Percentiles rank a stretch among this genome's conserved stretches.
Evolutionary conservation across 2,329 filamentous ascomycete genomes (phyloP).

Genomic region (Plectosphaerella plurivora): DNA sequence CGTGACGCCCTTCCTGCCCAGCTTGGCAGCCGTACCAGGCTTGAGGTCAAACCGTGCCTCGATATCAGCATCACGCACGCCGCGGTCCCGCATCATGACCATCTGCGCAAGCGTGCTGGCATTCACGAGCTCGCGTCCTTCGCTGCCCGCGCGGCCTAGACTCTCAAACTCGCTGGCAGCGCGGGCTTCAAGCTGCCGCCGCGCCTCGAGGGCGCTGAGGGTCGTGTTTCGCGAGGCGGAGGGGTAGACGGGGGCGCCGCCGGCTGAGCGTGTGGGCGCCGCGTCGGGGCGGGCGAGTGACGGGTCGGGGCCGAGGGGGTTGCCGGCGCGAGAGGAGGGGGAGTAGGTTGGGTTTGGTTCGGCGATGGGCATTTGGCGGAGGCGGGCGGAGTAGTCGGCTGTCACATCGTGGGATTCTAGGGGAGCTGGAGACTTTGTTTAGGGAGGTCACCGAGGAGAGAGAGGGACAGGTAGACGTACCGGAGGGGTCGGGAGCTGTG

Average conservation of each 20-base stretch:
- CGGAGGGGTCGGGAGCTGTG: constrained; percentile 24
- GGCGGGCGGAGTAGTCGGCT: constrained; percentile 44
- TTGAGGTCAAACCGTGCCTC: constrained; percentile 42
- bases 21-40: constrained; percentile 35
- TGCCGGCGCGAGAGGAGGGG: constrained; percentile 40
- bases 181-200: constrained; percentile 35
- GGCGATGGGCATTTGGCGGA: constrained; percentile 50
- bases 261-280: constrained; percentile 9
- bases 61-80: constrained; percentile 32
- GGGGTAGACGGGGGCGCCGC: constrained; percentile 22
- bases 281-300: constrained; percentile 40
- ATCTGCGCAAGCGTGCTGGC: constrained; percentile 42
- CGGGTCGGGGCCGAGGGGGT: constrained; percentile 27
- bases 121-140: constrained; percentile 41
- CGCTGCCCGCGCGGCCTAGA: constrained; percentile 24
- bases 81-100: constrained; percentile 37
- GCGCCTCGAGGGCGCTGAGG: constrained; percentile 43
- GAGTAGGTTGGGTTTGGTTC: constrained; percentile 51
- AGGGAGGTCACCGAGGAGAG: constrained; percentile 21
- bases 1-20: constrained; percentile 34
- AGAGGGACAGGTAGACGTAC: constrained; percentile 16
- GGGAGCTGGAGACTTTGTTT: constrained; percentile 31
- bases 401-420: constrained; percentile 27
- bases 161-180: constrained; percentile 40
- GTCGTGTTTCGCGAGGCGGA: constrained; percentile 35